phyloP scores from a whole-genome alignment of 805 yeast species.

The Pichia ethanolica region DNA sequence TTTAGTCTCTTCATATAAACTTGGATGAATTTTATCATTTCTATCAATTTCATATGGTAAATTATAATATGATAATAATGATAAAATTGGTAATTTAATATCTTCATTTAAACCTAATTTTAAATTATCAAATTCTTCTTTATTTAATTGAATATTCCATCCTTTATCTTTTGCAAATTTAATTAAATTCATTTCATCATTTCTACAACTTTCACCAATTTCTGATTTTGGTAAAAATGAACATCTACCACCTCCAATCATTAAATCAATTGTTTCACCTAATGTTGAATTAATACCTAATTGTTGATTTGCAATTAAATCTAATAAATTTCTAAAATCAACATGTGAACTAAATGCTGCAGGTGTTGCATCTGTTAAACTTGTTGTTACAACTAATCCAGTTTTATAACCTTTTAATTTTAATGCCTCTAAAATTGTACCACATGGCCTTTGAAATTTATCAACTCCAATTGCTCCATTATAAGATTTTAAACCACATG shows the following conservation, averaged over 20 bases:
- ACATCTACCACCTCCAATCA: slow-evolving; percentile 89
- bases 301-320: slow-evolving; percentile 80
- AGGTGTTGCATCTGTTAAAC: slow-evolving; percentile 93
- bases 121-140: slow-evolving; percentile 50
- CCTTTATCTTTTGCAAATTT: slow-evolving; percentile 54
- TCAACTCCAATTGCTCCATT: slow-evolving; percentile 91
- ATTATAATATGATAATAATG: slow-evolving; percentile 66
- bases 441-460: slow-evolving; percentile 65
- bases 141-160: slow-evolving; percentile 57
- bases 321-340: slow-evolving; percentile 69
- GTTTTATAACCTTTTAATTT: slow-evolving; percentile 74
- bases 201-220: slow-evolving; percentile 54
- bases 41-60: slow-evolving; percentile 84
- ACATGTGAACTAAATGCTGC: slow-evolving; percentile 84
- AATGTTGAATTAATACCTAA: slow-evolving; percentile 67
- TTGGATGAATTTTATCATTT: slow-evolving; percentile 52
- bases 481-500: slow-evolving; percentile 76
- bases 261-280: slow-evolving; percentile 72
- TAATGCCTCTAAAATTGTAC: slow-evolving; percentile 82
- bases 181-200: slow-evolving; percentile 62
- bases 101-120: slow-evolving; percentile 42
- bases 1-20: slow-evolving; percentile 68
- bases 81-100: slow-evolving; percentile 71
- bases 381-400: slow-evolving; percentile 87
- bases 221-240: slow-evolving; percentile 55